Evolutionary conservation across 2,329 filamentous ascomycete genomes (phyloP).

Genomic region (Aspergillus hiratsukae): DNA sequence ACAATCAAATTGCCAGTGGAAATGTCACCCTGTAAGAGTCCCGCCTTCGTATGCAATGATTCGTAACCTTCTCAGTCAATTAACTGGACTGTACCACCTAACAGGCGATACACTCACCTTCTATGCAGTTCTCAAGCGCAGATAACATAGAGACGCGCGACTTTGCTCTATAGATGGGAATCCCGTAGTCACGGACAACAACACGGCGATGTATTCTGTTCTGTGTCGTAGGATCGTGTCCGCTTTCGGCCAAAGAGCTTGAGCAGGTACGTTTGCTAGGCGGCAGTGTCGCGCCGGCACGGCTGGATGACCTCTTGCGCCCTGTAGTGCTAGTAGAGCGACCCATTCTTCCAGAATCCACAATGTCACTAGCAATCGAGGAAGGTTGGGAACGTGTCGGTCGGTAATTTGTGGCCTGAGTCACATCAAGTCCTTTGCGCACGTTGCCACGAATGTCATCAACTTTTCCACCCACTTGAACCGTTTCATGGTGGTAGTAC

Average conservation of each 20-base stretch:
- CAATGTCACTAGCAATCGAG: too few species aligned
- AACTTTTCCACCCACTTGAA: too few species aligned
- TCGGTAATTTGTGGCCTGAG: too few species aligned
- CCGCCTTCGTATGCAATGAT: slow-evolving; percentile 23
- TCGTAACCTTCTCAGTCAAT: slow-evolving; percentile 11
- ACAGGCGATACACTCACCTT: too few species aligned
- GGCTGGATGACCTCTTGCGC: slow-evolving; percentile 18
- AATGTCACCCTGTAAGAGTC: slow-evolving; percentile 43
- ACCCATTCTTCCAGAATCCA: too few species aligned
- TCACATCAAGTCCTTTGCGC: too few species aligned
- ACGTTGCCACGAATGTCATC: too few species aligned
- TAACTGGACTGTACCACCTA: too few species aligned
- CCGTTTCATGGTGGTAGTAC: too few species aligned
- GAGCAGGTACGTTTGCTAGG: slow-evolving; percentile 16
- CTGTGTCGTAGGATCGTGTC: slow-evolving; percentile 1
- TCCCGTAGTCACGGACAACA: slow-evolving; percentile 39
- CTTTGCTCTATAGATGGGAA: slow-evolving; percentile 42
- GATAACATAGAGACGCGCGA: slow-evolving; percentile 15
- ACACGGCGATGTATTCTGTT: slow-evolving; percentile 42
- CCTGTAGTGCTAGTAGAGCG: too few species aligned
- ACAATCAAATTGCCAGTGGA: slow-evolving; percentile 28
- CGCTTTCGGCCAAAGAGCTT: slow-evolving; percentile 6
- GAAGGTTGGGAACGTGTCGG: too few species aligned
- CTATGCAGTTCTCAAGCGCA: slow-evolving; percentile 11
- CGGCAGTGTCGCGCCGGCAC: slow-evolving; percentile 11